These are phyloP conservation scores for Leucosporidium yakuticum DNA, from an alignment of 768 basidiomycete species.

Conservation along the genomic window DNA sequence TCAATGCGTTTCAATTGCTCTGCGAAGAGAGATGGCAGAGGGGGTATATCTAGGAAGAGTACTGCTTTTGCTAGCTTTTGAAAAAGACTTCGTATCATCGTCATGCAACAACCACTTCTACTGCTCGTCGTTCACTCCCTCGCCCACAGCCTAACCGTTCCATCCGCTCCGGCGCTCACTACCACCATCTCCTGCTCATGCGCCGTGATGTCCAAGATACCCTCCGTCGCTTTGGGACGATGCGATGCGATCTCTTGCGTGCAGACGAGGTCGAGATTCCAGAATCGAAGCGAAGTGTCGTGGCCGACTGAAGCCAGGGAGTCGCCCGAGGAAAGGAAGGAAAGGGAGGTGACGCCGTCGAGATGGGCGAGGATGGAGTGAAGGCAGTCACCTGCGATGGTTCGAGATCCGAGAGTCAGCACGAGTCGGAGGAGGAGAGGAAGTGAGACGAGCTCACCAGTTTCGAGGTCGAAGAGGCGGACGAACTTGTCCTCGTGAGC, in stretches of 20 bases:
- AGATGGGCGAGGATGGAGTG: constrained; percentile 86
- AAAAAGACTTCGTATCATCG: too few relatives aligned
- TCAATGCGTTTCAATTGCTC: too few relatives aligned
- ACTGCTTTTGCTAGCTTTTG: too few relatives aligned
- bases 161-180: constrained; percentile 93
- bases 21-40: too few relatives aligned
- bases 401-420: neutral
- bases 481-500: constrained; percentile 93
- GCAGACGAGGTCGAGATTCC: constrained; percentile 71
- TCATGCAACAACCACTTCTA: too few relatives aligned
- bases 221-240: constrained; percentile 81
- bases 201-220: constrained; percentile 80
- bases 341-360: constrained; percentile 83
- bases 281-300: constrained; percentile 89
- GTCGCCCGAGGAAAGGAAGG: constrained; percentile 79
- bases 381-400: constrained; percentile 65
- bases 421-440: neutral
- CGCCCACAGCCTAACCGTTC: constrained; percentile 71
- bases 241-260: constrained; percentile 85
- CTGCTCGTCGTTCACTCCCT: neutral
- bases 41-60: too few relatives aligned
- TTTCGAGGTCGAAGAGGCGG: constrained; percentile 74
- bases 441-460: constrained; percentile 53
- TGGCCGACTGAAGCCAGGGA: constrained; percentile 83
- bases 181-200: constrained; percentile 76